Evolutionary conservation across 2,329 filamentous ascomycete genomes (phyloP), one percentile per base, ranked within the genome.

Genomic region (Curvularia sp.): DNA sequence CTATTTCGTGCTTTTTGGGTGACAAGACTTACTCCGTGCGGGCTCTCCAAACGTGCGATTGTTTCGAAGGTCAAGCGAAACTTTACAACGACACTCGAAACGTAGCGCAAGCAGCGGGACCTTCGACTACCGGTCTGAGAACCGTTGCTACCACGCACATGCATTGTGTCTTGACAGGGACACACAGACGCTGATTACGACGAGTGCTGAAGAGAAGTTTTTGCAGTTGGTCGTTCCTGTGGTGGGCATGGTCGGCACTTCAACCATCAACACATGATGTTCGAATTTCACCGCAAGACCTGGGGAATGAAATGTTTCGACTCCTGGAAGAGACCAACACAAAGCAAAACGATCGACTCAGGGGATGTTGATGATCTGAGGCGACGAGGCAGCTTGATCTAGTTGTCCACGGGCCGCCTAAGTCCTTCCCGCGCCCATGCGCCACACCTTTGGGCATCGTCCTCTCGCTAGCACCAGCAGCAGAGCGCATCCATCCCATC

Each of bases 21-120:
- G 9, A 43, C 45, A 27, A 51, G 32, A 25, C 36, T 28, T 8
- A 41, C 49, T 48, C 52, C 12, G 52, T 48, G 49, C 49, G 30
- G n/a, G 10, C 18, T 48, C 50, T 57, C 55, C 55, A 57, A 57
- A 57, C 55, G 25, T 38, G 43, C 55, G 23, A 23, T 36, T 54
- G 55, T 57, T 57, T 54, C 45, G 50, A 15, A 43, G 49, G 25
- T 25, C 49, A 57, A 53, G 49, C 49, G 43, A 57, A 57, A 57
- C 49, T 54, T 48, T 57, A 32, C 27, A 46, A 18, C 36, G 43
- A 57, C 55, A 57, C 54, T 49, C 55, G 55, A 57, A 54, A 57
- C 55, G 43, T 54, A 57, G 43, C 55, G 55, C 43, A 57, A 19
- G 28, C 30, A 12, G 36, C 43, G 41, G 50, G 23, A 49, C 32